Conservation (phyloP, 768 basidiomycete genomes). For the Trametes gibbosa region DNA sequence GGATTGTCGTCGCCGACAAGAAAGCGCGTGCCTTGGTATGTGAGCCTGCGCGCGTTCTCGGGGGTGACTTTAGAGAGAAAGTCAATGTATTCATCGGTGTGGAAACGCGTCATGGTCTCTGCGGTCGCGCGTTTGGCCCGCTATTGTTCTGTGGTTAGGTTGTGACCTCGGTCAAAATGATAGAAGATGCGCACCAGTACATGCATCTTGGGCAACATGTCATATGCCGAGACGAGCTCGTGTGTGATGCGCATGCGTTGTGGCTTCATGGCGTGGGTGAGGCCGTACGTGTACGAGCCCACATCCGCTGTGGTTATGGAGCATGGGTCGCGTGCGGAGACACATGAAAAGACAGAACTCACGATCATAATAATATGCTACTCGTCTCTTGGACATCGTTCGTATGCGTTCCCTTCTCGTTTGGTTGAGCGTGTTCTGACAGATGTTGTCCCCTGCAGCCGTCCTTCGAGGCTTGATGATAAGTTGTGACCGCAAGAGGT, state of each 20-base stretch:
- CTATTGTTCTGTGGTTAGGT: constrained; percentile 12
- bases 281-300: constrained; percentile 76
- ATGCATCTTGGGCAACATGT: constrained; percentile 93
- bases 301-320: constrained; percentile 52
- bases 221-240: constrained; percentile 86
- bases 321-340: neutral
- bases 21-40: constrained; percentile 78
- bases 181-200: constrained; percentile 63
- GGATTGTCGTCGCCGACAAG: constrained; percentile 91
- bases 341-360: constrained; percentile 19
- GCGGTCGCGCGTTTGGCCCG: constrained; percentile 35
- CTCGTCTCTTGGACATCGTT: constrained; percentile 66
- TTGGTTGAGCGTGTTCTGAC: neutral
- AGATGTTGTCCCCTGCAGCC: neutral
- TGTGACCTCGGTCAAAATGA: neutral
- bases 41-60: constrained; percentile 85
- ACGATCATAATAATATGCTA: constrained; percentile 83
- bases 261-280: constrained; percentile 94
- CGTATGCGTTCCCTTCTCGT: neutral
- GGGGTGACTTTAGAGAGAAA: constrained; percentile 87
- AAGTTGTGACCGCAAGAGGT: too few species aligned
- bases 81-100: constrained; percentile 97
- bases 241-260: constrained; percentile 94
- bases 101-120: constrained; percentile 80
- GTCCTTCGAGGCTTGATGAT: neutral